phyloP scores from a whole-genome alignment of 2,329 filamentous ascomycete species.

The Penicillium sp. region DNA sequence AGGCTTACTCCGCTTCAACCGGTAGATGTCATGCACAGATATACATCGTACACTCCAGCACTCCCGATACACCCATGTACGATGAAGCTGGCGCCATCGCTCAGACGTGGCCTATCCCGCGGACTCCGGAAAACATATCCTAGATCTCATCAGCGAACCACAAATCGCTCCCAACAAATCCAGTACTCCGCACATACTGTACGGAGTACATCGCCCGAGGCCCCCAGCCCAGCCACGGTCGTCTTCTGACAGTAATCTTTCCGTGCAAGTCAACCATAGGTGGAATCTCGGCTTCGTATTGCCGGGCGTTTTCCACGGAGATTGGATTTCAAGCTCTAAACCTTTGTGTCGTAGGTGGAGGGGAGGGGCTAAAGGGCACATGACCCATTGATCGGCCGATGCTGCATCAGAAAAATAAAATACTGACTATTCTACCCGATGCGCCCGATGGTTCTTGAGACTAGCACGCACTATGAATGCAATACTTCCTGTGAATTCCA shows the following conservation, averaged over 20 bases:
- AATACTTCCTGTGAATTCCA: neutral
- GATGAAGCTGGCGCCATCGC: neutral
- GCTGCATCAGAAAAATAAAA: neutral
- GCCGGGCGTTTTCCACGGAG: neutral
- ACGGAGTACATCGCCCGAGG: too few species aligned
- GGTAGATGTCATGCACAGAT: neutral
- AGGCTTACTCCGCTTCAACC: neutral
- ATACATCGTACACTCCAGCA: neutral
- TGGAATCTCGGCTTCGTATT: neutral
- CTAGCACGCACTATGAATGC: neutral
- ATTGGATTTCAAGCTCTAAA: neutral
- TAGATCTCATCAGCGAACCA: neutral
- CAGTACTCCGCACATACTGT: neutral
- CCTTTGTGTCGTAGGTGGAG: neutral
- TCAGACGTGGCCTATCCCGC: neutral
- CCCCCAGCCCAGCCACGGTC: neutral
- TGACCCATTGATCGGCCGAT: constrained; percentile 5
- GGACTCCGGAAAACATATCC: neutral
- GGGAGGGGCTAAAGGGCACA: neutral
- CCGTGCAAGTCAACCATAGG: neutral
- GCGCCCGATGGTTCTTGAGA: neutral
- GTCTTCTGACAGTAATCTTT: neutral
- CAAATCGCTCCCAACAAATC: neutral
- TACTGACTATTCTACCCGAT: constrained; percentile 2
- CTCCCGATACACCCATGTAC: neutral